Percentiles rank a stretch among this genome's conserved stretches.
These are phyloP conservation scores for Pleurotus tuoliensis DNA, from an alignment of 768 basidiomycete genomes.

Conservation along the genomic window DNA sequence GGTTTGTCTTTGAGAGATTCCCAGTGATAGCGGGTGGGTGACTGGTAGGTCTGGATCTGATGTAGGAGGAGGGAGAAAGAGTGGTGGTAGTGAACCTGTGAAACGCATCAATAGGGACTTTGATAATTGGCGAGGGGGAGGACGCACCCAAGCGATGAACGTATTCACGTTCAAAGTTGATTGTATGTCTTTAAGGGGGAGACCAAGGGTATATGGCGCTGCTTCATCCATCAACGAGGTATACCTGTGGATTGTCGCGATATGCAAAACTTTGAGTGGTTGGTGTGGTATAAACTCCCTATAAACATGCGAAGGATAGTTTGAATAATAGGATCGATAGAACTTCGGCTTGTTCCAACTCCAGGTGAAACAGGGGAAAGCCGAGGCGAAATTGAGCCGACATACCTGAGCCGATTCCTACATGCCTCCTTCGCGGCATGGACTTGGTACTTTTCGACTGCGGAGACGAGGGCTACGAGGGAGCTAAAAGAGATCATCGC, in stretches of 20 bases:
- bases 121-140: not conserved
- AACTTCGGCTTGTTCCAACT: not conserved
- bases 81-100: not conserved
- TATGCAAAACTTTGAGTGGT: not conserved
- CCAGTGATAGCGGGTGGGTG: conserved; percentile 5
- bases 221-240: conserved; percentile 4
- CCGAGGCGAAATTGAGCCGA: not conserved
- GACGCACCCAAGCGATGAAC: conserved; percentile 1
- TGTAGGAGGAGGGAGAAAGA: not conserved
- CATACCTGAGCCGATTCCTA: not conserved
- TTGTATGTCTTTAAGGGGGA: conserved; percentile 1
- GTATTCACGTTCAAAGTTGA: not conserved
- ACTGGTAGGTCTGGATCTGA: not conserved
- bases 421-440: conserved; percentile 2
- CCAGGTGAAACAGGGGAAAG: not conserved
- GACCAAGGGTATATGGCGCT: not conserved
- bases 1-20: conserved; percentile 7
- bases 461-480: conserved; percentile 9
- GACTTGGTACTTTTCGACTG: conserved; percentile 17
- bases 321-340: too few species aligned
- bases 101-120: not conserved
- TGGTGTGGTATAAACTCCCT: not conserved
- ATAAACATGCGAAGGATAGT: not conserved
- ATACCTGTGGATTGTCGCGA: not conserved
- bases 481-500: not conserved